Evolutionary conservation across 2,329 filamentous ascomycete genomes (phyloP).

Genomic region (Paraphaeosphaeria minitans): DNA sequence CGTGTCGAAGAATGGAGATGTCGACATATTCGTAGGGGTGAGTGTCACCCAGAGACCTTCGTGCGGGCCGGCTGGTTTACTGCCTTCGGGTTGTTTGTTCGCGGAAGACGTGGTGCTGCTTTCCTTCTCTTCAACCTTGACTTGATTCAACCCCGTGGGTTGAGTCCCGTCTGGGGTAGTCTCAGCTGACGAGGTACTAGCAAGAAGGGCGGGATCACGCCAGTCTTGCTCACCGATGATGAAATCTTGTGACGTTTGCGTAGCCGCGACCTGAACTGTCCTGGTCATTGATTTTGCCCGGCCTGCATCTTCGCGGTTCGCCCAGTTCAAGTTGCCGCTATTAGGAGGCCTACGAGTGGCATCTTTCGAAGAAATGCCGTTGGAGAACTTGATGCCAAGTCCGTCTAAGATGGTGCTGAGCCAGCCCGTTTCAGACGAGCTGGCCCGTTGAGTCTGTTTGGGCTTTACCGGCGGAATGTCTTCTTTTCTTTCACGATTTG

Average conservation of each 20-base stretch:
- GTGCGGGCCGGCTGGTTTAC: conserved; percentile 53
- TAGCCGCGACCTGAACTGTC: conserved; percentile 12
- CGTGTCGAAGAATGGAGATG: conserved; percentile 93
- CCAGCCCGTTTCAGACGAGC: conserved; percentile 48
- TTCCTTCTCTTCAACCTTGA: conserved; percentile 29
- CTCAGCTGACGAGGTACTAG: conserved; percentile 43
- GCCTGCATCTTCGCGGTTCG: conserved; percentile 63
- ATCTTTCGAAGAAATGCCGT: conserved; percentile 28
- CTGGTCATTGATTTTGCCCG: conserved; percentile 53
- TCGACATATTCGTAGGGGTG: conserved; percentile 83
- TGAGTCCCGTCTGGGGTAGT: conserved; percentile 16
- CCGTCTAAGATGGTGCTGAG: conserved; percentile 53
- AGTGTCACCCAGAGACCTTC: conserved; percentile 97
- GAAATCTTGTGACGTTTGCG: conserved; percentile 61
- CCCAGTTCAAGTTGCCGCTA: conserved; percentile 77
- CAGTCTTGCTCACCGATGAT: conserved; percentile 86
- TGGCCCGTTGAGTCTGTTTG: conserved; percentile 30
- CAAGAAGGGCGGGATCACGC: conserved; percentile 77
- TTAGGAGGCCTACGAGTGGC: conserved; percentile 70
- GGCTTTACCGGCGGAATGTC: conserved; percentile 22
- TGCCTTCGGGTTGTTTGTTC: conserved; percentile 24
- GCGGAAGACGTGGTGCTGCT: conserved; percentile 28
- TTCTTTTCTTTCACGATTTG: conserved; percentile 31
- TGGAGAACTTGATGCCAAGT: conserved; percentile 47
- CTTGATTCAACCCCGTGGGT: conserved; percentile 28